Percentiles rank a stretch among this genome's conserved stretches.
Conservation (phyloP, 176 grass and related monocot genomes). For the Carex littledalei region DNA sequence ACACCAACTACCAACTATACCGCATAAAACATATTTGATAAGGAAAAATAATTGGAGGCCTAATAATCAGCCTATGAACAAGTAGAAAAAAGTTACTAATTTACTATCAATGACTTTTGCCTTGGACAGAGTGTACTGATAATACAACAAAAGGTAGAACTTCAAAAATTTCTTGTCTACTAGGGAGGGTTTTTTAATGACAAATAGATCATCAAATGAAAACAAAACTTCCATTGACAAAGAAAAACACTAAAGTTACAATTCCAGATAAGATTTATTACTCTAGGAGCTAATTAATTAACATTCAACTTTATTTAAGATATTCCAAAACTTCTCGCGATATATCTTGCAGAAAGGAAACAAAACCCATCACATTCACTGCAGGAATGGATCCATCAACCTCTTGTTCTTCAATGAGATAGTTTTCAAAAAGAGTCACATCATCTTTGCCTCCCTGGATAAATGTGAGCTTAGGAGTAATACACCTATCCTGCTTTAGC, state of each 20-base stretch:
- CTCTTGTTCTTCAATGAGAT: slow-evolving; percentile 88
- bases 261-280: background rate
- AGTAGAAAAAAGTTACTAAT: background rate
- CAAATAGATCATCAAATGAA: background rate
- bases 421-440: slow-evolving; percentile 63
- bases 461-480: slow-evolving; percentile 79
- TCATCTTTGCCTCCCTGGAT: slow-evolving; percentile 68
- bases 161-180: background rate
- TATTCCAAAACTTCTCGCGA: slow-evolving; percentile 52
- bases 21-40: no score
- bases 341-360: slow-evolving; percentile 67
- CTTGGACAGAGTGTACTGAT: background rate
- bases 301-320: slow-evolving; percentile 36
- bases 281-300: slow-evolving; percentile 4
- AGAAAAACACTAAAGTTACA: background rate
- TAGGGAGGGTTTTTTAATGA: background rate
- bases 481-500: slow-evolving; percentile 70
- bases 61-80: background rate
- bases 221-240: background rate
- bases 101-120: background rate
- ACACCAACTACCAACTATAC: no score
- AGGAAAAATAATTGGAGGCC: no score
- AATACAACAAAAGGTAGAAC: background rate
- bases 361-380: slow-evolving; percentile 50
- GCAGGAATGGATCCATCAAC: slow-evolving; percentile 53